Evolutionary conservation across 345 rosid species (phyloP).

Genomic region (Aquilaria yunnanensis): DNA sequence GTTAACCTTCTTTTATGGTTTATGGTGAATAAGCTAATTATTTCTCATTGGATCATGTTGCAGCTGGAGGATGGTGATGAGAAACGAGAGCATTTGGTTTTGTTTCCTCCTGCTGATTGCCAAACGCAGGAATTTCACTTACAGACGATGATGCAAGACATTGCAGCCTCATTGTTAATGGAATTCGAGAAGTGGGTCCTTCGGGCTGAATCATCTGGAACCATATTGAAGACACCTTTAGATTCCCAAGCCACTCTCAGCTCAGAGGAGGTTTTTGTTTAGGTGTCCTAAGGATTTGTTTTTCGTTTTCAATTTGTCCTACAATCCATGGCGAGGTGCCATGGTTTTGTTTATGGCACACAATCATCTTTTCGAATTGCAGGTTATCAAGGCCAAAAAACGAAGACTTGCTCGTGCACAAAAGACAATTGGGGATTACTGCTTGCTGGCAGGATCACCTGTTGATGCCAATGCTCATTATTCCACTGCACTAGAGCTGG

Average conservation of each 20-base stretch:
- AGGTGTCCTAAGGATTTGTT: constrained; percentile 73
- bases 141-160: constrained; percentile 97
- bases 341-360: constrained; percentile 15
- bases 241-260: constrained; percentile 98
- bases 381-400: constrained; percentile 98
- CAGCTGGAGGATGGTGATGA: constrained; percentile 82
- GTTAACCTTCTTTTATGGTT: too few relatives aligned
- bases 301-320: too few relatives aligned
- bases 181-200: constrained; percentile 96
- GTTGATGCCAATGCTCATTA: constrained; percentile 99
- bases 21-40: too few relatives aligned
- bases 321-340: background rate
- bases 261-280: constrained; percentile 97
- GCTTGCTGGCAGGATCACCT: constrained; percentile 97
- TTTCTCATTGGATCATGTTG: constrained; percentile 16
- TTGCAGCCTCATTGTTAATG: constrained; percentile 88
- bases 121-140: constrained; percentile 84
- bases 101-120: constrained; percentile 91
- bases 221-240: constrained; percentile 89
- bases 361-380: constrained; percentile 24
- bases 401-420: constrained; percentile 93
- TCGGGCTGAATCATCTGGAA: constrained; percentile 85
- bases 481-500: constrained; percentile 81
- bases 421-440: constrained; percentile 98
- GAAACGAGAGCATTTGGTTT: constrained; percentile 49